Percentiles rank a stretch among this genome's conserved stretches.
These are phyloP conservation scores for Aspergillus tanneri DNA, from an alignment of 2,329 filamentous ascomycete genomes.

Conservation along the genomic window DNA sequence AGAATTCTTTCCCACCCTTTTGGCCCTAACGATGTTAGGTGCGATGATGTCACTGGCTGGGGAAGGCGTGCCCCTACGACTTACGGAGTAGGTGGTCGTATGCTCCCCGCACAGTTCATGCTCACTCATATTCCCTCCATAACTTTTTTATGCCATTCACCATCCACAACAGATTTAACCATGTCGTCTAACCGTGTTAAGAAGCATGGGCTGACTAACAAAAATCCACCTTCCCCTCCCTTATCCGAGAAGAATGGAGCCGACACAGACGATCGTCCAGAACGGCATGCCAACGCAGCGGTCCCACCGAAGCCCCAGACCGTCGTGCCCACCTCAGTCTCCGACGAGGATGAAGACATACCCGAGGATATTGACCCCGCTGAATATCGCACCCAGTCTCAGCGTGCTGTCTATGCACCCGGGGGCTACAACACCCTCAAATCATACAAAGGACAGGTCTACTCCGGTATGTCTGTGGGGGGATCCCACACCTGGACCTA, in stretches of 20 bases:
- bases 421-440: conserved; percentile 36
- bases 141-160: background rate
- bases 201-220: conserved; percentile 1
- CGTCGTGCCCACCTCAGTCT: background rate
- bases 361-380: conserved; percentile 18
- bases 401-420: background rate
- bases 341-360: conserved; percentile 26
- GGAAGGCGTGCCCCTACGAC: background rate
- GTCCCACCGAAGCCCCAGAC: background rate
- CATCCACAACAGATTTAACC: background rate
- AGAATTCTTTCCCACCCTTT: no score
- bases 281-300: background rate
- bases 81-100: background rate
- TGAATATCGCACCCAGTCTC: no score
- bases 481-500: conserved; percentile 41
- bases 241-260: conserved; percentile 12
- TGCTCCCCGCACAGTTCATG: no score
- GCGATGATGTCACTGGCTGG: background rate
- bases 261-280: conserved; percentile 1
- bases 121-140: background rate
- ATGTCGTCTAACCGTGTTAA: conserved; percentile 9
- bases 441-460: conserved; percentile 34
- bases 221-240: conserved; percentile 11
- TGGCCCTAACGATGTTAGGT: background rate
- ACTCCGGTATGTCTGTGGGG: conserved; percentile 40